phyloP scores from a whole-genome alignment of 345 rosid genomes.

The Eucalyptus rudis region DNA sequence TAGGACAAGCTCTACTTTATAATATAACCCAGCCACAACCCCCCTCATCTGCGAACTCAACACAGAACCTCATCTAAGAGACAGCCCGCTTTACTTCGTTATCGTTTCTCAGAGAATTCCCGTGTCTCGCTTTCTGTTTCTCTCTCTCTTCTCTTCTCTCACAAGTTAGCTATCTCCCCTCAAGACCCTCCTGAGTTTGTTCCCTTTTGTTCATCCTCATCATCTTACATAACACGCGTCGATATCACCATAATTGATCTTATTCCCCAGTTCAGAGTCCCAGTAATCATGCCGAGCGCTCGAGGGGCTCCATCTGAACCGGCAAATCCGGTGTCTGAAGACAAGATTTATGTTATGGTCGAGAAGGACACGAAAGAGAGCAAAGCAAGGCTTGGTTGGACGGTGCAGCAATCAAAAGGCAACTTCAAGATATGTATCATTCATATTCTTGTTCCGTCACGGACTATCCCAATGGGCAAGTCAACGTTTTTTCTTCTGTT shows the following conservation, averaged over 20 bases:
- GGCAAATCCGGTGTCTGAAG: slow-evolving; percentile 32
- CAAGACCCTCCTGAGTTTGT: not conserved
- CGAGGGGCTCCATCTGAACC: slow-evolving; percentile 16
- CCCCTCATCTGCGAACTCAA: not conserved
- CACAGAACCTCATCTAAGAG: not conserved
- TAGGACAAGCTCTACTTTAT: not conserved
- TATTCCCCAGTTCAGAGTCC: slow-evolving; percentile 6
- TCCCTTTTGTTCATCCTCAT: not conserved
- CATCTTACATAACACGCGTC: not conserved
- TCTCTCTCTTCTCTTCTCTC: not conserved
- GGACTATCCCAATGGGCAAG: not conserved
- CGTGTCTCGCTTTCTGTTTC: not conserved
- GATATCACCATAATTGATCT: not conserved
- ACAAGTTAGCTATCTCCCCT: not conserved
- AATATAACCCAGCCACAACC: not conserved
- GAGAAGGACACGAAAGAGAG: slow-evolving; percentile 38
- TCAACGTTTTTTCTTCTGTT: not conserved
- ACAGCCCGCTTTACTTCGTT: not conserved
- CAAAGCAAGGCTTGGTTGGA: slow-evolving; percentile 47
- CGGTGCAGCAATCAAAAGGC: slow-evolving; percentile 57
- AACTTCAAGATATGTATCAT: slow-evolving; percentile 1
- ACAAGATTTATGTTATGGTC: slow-evolving; percentile 56
- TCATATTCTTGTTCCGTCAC: not conserved
- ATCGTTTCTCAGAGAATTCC: not conserved
- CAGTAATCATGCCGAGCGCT: slow-evolving; percentile 15